These are phyloP conservation scores for Phytophthora brassicae DNA, from an alignment of 352 stramenopile species.

Conservation along the genomic window DNA sequence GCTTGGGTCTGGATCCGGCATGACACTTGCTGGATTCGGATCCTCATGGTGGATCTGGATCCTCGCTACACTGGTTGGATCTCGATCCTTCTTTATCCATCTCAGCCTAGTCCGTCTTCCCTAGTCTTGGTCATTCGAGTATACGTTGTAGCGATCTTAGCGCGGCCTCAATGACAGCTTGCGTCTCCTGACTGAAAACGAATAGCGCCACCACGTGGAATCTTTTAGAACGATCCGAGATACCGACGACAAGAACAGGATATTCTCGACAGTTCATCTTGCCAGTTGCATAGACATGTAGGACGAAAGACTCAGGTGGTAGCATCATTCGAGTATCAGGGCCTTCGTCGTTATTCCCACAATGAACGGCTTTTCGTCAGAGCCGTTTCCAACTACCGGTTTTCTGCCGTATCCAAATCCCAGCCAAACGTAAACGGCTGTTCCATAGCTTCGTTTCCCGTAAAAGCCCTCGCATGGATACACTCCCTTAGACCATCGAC, in stretches of 20 bases:
- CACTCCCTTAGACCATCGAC: not conserved
- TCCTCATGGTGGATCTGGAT: no score
- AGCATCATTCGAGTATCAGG: not conserved
- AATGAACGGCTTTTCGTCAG: not conserved
- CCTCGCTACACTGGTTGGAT: no score
- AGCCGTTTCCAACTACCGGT: not conserved
- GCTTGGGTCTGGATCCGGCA: no score
- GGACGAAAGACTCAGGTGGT: not conserved
- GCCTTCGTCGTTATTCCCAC: not conserved
- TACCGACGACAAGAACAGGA: not conserved
- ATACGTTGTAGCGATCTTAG: no score
- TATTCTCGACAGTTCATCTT: not conserved
- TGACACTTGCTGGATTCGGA: no score
- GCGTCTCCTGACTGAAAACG: not conserved
- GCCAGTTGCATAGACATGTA: not conserved
- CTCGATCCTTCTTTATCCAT: no score
- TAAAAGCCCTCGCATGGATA: not conserved
- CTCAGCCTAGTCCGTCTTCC: no score
- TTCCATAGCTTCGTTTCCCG: not conserved
- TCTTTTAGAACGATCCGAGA: not conserved
- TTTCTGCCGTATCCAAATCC: not conserved
- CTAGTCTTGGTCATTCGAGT: no score
- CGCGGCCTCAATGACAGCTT: no score
- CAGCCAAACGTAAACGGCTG: not conserved
- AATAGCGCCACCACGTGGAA: conserved; percentile 1